These are phyloP conservation scores for Globisporangium parvum DNA, from an alignment of 352 stramenopile species.

Conservation along the genomic window DNA sequence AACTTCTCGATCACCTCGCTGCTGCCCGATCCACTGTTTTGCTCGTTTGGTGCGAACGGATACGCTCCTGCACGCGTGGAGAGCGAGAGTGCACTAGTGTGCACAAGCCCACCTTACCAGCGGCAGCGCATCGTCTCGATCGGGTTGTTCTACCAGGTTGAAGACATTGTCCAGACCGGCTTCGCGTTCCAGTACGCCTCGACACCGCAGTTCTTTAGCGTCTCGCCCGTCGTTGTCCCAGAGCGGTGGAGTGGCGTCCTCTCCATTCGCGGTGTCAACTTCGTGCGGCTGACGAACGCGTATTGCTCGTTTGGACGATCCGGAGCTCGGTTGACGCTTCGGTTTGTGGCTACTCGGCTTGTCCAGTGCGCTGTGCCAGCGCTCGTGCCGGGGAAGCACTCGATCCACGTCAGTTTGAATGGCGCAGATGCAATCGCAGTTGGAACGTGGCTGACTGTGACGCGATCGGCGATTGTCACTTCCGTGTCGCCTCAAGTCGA, in stretches of 20 bases:
- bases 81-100: conserved; percentile 13
- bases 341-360: conserved; percentile 12
- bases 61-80: conserved; percentile 11
- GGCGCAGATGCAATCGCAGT: conserved; percentile 14
- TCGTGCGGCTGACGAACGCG: conserved; percentile 14
- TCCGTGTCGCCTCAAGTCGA: conserved; percentile 26
- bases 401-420: conserved; percentile 29
- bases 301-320: conserved; percentile 25
- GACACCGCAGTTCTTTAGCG: conserved; percentile 14
- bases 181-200: conserved; percentile 29
- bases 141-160: conserved; percentile 21
- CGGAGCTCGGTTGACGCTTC: conserved; percentile 5
- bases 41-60: conserved; percentile 21
- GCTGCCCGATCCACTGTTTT: conserved; percentile 16
- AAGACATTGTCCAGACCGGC: conserved; percentile 18
- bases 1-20: conserved; percentile 19
- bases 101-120: conserved; percentile 17
- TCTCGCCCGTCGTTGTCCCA: conserved; percentile 9
- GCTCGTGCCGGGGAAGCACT: conserved; percentile 16
- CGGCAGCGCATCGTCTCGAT: conserved; percentile 9
- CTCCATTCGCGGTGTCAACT: conserved; percentile 25
- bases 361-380: conserved; percentile 24
- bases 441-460: conserved; percentile 17
- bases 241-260: conserved; percentile 21
- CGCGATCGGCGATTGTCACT: conserved; percentile 18